Evolutionary conservation across 2,329 filamentous ascomycete species (phyloP).

Genomic region (Tympanopsis confertula): DNA sequence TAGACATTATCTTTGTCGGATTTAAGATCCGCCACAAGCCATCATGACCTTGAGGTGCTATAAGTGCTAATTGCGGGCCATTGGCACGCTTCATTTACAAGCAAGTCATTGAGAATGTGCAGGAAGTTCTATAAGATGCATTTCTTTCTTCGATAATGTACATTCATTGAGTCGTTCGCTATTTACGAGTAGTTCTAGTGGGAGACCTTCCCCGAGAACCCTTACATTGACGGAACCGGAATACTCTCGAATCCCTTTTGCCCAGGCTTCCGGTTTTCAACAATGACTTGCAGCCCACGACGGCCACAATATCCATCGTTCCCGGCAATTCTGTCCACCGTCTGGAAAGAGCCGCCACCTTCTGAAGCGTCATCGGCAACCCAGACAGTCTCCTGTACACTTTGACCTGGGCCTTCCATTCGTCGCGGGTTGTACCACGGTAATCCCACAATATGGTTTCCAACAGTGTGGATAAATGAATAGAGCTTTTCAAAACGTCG

Average conservation of each 20-base stretch:
- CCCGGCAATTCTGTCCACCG: background rate
- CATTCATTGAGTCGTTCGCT: too few species aligned
- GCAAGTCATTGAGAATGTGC: too few species aligned
- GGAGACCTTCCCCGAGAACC: too few species aligned
- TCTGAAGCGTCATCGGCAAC: background rate
- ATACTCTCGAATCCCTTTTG: background rate
- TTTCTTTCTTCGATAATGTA: too few species aligned
- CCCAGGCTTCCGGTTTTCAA: background rate
- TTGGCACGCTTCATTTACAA: too few species aligned
- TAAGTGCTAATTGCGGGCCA: too few species aligned
- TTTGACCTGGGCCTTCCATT: background rate
- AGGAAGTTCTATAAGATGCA: too few species aligned
- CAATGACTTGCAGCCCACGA: conserved; percentile 1
- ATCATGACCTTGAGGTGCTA: too few species aligned
- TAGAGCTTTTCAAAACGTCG: conserved; percentile 58
- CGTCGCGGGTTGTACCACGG: conserved; percentile 42
- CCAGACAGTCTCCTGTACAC: background rate
- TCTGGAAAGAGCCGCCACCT: background rate
- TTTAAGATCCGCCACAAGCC: too few species aligned
- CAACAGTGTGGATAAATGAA: conserved; percentile 41
- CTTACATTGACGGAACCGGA: background rate
- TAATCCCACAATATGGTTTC: conserved; percentile 41
- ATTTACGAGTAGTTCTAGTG: too few species aligned
- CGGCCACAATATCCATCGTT: background rate
- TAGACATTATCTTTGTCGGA: too few species aligned